Evolutionary conservation across 2,329 filamentous ascomycete species (phyloP), one percentile per base, ranked within the genome.

Genomic region (Calonectria pauciramosa): DNA sequence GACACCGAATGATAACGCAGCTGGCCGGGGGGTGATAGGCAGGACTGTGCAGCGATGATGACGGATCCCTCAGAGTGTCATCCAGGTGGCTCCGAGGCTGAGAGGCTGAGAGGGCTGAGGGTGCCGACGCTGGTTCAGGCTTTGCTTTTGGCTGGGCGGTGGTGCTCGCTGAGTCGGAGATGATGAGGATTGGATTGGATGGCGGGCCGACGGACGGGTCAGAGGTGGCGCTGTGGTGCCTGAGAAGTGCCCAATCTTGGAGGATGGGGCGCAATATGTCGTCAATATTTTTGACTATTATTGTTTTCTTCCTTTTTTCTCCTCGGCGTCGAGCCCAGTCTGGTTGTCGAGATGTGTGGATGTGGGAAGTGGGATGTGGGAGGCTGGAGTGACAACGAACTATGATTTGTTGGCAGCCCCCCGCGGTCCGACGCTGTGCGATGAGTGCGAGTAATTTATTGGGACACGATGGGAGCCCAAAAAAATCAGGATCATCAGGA

Each of bases 281-380:
- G 56, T 65, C 47, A 41, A 56, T 49, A 68, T n/a, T 68, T 56
- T 51, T 51, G 41, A 20, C 20, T 64, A 34, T 59, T 36, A 44
- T 36, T 36, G 34, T 30, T 38, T 41, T 20, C 23, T 32, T 59
- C 41, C 26, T 44, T 59, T 65, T 23, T 54, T 60, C 30, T 18
- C 44, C 30, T 56, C 41, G n/a, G 52, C 41, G 44, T 47, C 38
- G 52, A 68, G 52, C 18, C 51, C 23, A 28, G 49, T 32, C 47
- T 26, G 36, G 56, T 70, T 23, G 69, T 59, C 30, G 51, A 68
- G 32, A 63, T 63, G 70, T 63, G 70, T 60, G 60, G 63, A 66
- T 47, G 54, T 70, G 68, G 18, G 67, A 49, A 38, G 60, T 65
- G 67, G 59, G 60, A 72, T 72, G 70, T 72, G 70, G 54, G 70